A percentile compares a stretch with the other conserved stretches of the same genome.
Conservation (phyloP, 129 eudicot species). For the Ambrosia trifida region DNA sequence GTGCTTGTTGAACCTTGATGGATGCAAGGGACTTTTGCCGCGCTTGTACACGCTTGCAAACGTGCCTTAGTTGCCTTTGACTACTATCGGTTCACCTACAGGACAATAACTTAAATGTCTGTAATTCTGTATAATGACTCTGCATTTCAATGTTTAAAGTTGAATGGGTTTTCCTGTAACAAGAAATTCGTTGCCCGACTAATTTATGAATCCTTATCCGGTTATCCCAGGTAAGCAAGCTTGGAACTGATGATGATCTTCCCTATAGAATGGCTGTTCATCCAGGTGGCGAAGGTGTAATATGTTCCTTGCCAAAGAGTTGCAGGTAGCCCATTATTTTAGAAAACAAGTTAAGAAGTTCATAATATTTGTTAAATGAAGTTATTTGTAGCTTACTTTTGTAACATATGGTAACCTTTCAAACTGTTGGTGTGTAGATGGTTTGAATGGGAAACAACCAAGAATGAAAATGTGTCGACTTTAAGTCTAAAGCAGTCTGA, state of each 20-base stretch:
- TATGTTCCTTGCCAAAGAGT: conserved; percentile 76
- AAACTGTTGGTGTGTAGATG: conserved; percentile 47
- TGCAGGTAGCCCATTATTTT: conserved; percentile 54
- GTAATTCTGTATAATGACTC: not conserved
- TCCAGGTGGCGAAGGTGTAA: conserved; percentile 86
- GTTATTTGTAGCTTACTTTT: not conserved
- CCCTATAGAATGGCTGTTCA: conserved; percentile 97
- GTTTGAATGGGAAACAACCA: conserved; percentile 70
- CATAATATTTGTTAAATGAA: too few relatives aligned
- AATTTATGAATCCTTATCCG: conserved; percentile 7
- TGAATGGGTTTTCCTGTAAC: not conserved
- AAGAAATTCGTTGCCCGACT: not conserved
- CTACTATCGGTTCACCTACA: not conserved
- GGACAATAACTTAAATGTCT: conserved; percentile 1
- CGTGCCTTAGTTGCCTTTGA: too few relatives aligned
- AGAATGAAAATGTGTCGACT: conserved; percentile 21
- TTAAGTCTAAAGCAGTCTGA: conserved; percentile 67
- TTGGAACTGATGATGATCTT: conserved; percentile 66
- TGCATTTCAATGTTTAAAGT: conserved; percentile 18
- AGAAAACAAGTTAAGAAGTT: too few relatives aligned
- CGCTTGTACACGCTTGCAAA: too few relatives aligned
- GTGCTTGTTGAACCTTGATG: too few relatives aligned
- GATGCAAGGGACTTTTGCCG: too few relatives aligned
- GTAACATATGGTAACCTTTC: not conserved
- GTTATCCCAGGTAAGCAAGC: conserved; percentile 34